Evolutionary conservation across 805 yeast genomes (phyloP).

Genomic region (Candida sithepensis): DNA sequence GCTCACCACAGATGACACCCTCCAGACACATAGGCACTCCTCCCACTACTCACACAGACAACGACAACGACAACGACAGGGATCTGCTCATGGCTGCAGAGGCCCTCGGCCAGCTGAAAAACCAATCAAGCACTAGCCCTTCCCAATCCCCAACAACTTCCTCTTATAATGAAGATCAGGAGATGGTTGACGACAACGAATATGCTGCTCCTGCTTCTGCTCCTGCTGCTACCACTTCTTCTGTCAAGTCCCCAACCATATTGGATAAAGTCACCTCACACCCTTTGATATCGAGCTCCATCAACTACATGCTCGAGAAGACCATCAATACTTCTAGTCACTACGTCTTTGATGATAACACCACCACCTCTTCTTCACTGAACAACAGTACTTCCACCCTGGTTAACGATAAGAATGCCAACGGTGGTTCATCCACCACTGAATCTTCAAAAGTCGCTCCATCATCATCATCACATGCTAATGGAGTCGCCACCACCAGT

Average conservation of each 20-base stretch:
- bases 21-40: not conserved
- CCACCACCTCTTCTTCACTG: not conserved
- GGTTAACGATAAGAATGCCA: conserved; percentile 14
- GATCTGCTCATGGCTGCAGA: conserved; percentile 28
- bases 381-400: not conserved
- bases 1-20: not conserved
- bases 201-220: not conserved
- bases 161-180: not conserved
- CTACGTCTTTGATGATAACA: conserved; percentile 12
- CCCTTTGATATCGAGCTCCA: conserved; percentile 34
- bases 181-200: not conserved
- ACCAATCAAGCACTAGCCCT: conserved; percentile 4
- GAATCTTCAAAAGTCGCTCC: no score
- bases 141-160: not conserved
- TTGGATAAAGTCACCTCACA: conserved; percentile 35
- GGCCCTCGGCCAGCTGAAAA: conserved; percentile 28
- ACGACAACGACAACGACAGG: not conserved
- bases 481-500: no score
- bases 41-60: not conserved
- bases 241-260: conserved; percentile 17
- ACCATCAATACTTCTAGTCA: conserved; percentile 29
- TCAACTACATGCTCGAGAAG: conserved; percentile 34
- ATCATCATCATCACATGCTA: no score
- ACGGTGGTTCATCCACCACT: no score
- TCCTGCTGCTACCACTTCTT: not conserved